Evolutionary conservation across 2,329 filamentous ascomycete species (phyloP), one percentile per base, ranked within the genome.

Genomic region (Aspergillus spinulosporus): DNA sequence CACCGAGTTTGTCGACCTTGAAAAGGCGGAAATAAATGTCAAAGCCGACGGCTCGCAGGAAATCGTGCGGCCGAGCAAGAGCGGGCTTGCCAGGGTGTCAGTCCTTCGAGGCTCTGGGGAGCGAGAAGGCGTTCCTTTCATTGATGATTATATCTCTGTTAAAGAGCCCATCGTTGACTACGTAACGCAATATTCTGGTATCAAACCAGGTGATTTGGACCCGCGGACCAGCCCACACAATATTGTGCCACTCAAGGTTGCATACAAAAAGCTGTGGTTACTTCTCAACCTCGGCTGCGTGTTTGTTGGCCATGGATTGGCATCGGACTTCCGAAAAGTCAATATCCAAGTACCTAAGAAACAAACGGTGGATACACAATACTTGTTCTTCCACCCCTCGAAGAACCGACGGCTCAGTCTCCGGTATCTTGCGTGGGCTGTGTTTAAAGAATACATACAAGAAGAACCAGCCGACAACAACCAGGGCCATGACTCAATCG

Each of bases 221-320:
- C 86, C 88, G 28, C 82, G 85, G 54, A 81, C 84, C n/a, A 89
- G 89, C 43, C 84, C 82, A 52, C 93, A 96, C 73, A 90, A 91
- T 52, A 83, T 97, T 0, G 87, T 97, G 6, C 84, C 89, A 1
- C 81, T 97, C 40, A 99, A 99, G 72, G 84, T 89, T 56, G 92
- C 90, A 1, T 99, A 97, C 80, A 99, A 99, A 76, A 97, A 97
- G 73, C 85, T 99, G 31, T 99, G 95, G 95, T 84, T 97, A 12
- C 82, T 99, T 14, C 83, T 99, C 32, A 99, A 99, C 69, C 82
- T 97, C 0, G 94, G 94, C 47, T 96, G 92, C 75, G 85, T 90
- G 60, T 99, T 99, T 71, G 84, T 99, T 4, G 94, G 94, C 2
- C 94, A 99, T 68, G 93, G 93, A 3, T 80, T 99, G 42, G 90